Conservation (phyloP, 345 rosid genomes). For the Luvunga scandens region DNA sequence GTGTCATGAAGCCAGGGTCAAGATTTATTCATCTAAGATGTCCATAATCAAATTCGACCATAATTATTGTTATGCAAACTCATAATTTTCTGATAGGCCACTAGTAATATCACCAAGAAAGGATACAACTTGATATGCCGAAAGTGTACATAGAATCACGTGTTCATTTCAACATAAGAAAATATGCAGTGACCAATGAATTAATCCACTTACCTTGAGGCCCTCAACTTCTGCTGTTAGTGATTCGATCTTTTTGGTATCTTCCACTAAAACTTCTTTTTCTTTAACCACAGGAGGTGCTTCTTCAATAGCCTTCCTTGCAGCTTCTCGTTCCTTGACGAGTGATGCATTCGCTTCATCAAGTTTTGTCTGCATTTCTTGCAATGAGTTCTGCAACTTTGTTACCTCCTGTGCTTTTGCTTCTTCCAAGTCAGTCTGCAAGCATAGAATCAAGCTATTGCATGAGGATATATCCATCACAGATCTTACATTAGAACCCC, state of each 20-base stretch:
- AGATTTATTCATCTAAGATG: constrained; percentile 3
- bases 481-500: constrained; percentile 6
- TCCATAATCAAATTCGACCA: not conserved
- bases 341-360: constrained; percentile 53
- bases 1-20: constrained; percentile 12
- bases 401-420: constrained; percentile 52
- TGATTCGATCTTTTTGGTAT: constrained; percentile 48
- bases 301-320: constrained; percentile 51
- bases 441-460: not conserved
- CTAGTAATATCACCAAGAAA: not conserved
- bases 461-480: constrained; percentile 6
- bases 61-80: not conserved
- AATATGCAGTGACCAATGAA: not conserved
- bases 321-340: constrained; percentile 53
- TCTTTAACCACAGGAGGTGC: constrained; percentile 59
- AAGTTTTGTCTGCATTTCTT: constrained; percentile 53
- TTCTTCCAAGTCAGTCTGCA: constrained; percentile 64
- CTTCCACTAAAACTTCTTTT: constrained; percentile 64
- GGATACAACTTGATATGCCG: not conserved
- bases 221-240: constrained; percentile 53
- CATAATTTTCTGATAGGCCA: not conserved
- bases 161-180: not conserved
- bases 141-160: not conserved
- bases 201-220: constrained; percentile 44
- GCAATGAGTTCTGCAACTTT: constrained; percentile 48